phyloP scores from a whole-genome alignment of 2,329 filamentous ascomycete genomes.

The Plenodomus lindquistii region DNA sequence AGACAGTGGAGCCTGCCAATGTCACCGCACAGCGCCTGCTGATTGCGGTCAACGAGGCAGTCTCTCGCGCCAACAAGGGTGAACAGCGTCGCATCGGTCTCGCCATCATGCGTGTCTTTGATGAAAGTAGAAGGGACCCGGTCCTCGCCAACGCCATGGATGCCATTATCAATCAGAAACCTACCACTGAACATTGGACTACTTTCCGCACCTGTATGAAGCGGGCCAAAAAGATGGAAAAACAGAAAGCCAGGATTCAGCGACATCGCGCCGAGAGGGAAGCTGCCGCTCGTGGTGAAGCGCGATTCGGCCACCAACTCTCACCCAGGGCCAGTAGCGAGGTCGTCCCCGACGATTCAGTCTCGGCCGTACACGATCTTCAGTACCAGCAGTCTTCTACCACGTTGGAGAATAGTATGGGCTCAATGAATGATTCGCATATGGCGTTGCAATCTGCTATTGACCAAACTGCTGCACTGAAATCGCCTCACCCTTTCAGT shows the following conservation, averaged over 20 bases:
- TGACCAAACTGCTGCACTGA: slow-evolving; percentile 9
- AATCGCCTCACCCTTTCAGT: slow-evolving; percentile 30
- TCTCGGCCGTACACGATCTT: slow-evolving; percentile 22
- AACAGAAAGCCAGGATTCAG: slow-evolving; percentile 24
- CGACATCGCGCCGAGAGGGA: slow-evolving; percentile 20
- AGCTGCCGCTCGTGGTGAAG: slow-evolving; percentile 35
- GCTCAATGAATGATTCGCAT: slow-evolving; percentile 25
- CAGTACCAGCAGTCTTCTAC: slow-evolving; percentile 17
- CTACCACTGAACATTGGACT: slow-evolving; percentile 44
- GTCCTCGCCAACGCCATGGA: slow-evolving; percentile 47
- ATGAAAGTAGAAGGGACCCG: slow-evolving; percentile 44
- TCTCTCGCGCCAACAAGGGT: slow-evolving; percentile 44
- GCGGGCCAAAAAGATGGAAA: slow-evolving; percentile 42
- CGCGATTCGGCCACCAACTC: slow-evolving; percentile 18
- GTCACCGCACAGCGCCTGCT: slow-evolving; percentile 31
- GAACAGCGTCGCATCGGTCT: slow-evolving; percentile 32
- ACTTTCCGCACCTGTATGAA: slow-evolving; percentile 51
- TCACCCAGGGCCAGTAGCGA: slow-evolving; percentile 32
- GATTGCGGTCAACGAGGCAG: slow-evolving; percentile 49
- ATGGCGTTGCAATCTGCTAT: slow-evolving; percentile 18
- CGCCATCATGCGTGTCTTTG: slow-evolving; percentile 50
- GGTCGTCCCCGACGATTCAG: slow-evolving; percentile 28
- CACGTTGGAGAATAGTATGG: not conserved
- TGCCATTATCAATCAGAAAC: slow-evolving; percentile 47
- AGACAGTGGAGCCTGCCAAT: slow-evolving; percentile 12